Evolutionary conservation across 1,284 basidiomycete species (phyloP), one percentile per base, ranked within the genome.

Genomic region (Malassezia brasiliensis): DNA sequence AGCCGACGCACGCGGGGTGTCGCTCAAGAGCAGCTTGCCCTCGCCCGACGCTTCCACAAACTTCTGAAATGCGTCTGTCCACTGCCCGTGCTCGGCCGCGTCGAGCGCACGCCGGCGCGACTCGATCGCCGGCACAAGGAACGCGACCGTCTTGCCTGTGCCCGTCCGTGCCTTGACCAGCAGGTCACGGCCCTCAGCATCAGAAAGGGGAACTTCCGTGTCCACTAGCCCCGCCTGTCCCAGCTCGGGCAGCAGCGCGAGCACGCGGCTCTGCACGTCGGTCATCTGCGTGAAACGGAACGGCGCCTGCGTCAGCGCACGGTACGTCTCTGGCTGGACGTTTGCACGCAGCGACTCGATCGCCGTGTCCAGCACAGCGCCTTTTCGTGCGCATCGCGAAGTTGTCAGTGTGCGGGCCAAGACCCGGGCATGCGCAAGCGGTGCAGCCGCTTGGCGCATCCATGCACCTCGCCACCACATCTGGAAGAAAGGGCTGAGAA

Each of bases 221-320:
- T 53, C 47, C 15, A 53, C 56, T 12, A 50, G 57, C 10, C 59
- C 52, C 11, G 52, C 36, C 15, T 46, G 50, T 5, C 66, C 62
- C 11, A 82, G 61, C n/a, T 77, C 61, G 76, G 83, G 80, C 55
- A 82, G 77, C 42, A 79, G 71, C 41, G 69, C 65, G 2, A 91
- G 79, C 6, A 96, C 88, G 48, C 83, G 81, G 19, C 83, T 80
- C 76, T 96, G 93, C 0, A 96, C 90, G 11, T 83, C 76, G 2
- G 86, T 85, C 88, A 96, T 90, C 49, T 79, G 77, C 12, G 76
- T 79, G 60, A 89, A 82, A 20, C 81, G 78, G 79, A 90, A 87
- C 17, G 45, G 45, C 15, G 14, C 22, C 32, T 35, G 10, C 17
- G 30, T 22, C 11, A 47, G 31, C 3, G 45, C 45, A 11, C 22